A percentile compares a stretch with the other conserved stretches of the same genome.
Evolutionary conservation across 805 yeast genomes (phyloP).

Genomic region (Spathaspora boniae): DNA sequence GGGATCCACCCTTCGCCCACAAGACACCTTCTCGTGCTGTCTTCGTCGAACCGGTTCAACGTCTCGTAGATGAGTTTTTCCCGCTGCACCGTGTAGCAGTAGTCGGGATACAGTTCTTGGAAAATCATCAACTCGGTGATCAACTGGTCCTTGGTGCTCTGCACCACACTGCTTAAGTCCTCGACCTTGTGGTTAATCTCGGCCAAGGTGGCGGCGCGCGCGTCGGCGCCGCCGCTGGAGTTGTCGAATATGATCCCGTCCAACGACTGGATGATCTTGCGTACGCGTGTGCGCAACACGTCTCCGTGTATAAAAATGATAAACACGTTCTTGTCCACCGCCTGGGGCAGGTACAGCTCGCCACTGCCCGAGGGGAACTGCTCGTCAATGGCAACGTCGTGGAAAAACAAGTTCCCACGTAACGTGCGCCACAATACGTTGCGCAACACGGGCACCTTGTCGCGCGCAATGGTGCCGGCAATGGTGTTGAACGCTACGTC

Average conservation of each 20-base stretch:
- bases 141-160: slow-evolving; percentile 32
- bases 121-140: slow-evolving; percentile 34
- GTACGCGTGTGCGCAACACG: slow-evolving; percentile 29
- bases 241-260: slow-evolving; percentile 38
- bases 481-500: slow-evolving; percentile 29
- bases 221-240: slow-evolving; percentile 26
- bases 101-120: slow-evolving; percentile 33
- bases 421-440: slow-evolving; percentile 42
- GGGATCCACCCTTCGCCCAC: slow-evolving; percentile 81
- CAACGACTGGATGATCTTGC: slow-evolving; percentile 33
- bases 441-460: slow-evolving; percentile 34
- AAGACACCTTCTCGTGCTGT: slow-evolving; percentile 58
- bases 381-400: slow-evolving; percentile 33
- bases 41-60: slow-evolving; percentile 67
- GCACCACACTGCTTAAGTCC: slow-evolving; percentile 32
- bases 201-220: slow-evolving; percentile 22
- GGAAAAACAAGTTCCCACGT: slow-evolving; percentile 40
- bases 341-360: no score
- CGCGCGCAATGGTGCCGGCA: slow-evolving; percentile 33
- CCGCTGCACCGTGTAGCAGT: slow-evolving; percentile 36
- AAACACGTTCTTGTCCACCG: slow-evolving; percentile 32
- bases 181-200: slow-evolving; percentile 30
- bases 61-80: slow-evolving; percentile 59
- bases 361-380: slow-evolving; percentile 13
- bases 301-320: slow-evolving; percentile 42